These are phyloP conservation scores for Kokia cookei DNA, from an alignment of 441 rosid species.

Conservation along the genomic window DNA sequence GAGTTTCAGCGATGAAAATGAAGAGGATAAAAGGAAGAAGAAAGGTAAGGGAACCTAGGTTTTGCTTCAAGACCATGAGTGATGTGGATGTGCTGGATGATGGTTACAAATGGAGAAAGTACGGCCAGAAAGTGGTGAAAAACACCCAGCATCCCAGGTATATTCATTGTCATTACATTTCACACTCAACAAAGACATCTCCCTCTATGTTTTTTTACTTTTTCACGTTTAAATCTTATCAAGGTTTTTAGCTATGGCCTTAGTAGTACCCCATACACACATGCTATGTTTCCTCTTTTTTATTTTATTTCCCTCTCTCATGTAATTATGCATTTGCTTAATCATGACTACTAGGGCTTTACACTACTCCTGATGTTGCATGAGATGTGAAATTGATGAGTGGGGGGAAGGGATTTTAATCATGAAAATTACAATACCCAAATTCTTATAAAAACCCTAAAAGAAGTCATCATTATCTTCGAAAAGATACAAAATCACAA, in stretches of 20 bases:
- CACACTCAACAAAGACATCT: too few species aligned
- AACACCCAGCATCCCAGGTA: conserved; percentile 98
- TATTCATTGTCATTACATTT: neutral
- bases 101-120: conserved; percentile 96
- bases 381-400: conserved; percentile 12
- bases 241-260: neutral
- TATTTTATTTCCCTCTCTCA: neutral
- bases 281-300: conserved; percentile 9
- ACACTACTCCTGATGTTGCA: conserved; percentile 11
- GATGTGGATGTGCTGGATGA: conserved; percentile 92
- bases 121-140: conserved; percentile 98
- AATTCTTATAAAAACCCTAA: conserved; percentile 3
- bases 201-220: neutral
- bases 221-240: neutral
- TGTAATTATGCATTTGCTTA: conserved; percentile 9
- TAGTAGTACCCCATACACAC: conserved; percentile 18
- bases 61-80: conserved; percentile 94
- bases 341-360: conserved; percentile 34
- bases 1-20: conserved; percentile 62
- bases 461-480: conserved; percentile 39
- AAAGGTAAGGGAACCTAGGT: conserved; percentile 94
- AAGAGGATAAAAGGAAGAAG: conserved; percentile 77
- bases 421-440: conserved; percentile 13
- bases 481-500: conserved; percentile 15
- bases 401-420: neutral